These are phyloP conservation scores for Paramecium sexaurelia DNA, from an alignment of 73 alveolate species.

Conservation along the genomic window DNA sequence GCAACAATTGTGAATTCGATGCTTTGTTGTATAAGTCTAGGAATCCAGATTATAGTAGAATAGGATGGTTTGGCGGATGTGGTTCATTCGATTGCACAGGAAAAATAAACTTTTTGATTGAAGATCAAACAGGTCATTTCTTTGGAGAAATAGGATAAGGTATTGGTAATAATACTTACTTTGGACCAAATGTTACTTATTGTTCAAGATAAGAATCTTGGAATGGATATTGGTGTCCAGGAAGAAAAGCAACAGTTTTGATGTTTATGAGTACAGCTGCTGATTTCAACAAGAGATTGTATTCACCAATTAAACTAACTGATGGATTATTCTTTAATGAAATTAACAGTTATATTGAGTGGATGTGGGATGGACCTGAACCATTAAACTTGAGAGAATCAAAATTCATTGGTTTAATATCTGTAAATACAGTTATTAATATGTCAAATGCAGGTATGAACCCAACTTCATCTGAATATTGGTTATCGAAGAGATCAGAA, in stretches of 20 bases:
- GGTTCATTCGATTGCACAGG: slow-evolving; percentile 67
- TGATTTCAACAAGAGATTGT: slow-evolving; percentile 52
- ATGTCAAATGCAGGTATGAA: slow-evolving; percentile 39
- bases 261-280: slow-evolving; percentile 61
- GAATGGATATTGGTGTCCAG: slow-evolving; percentile 62
- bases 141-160: slow-evolving; percentile 39
- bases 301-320: slow-evolving; percentile 56
- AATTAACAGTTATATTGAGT: slow-evolving; percentile 47
- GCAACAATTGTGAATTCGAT: slow-evolving; percentile 37
- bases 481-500: slow-evolving; percentile 26
- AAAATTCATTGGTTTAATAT: slow-evolving; percentile 16
- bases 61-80: slow-evolving; percentile 71
- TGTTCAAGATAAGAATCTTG: not conserved
- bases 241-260: slow-evolving; percentile 34
- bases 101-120: slow-evolving; percentile 31
- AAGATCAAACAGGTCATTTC: slow-evolving; percentile 52
- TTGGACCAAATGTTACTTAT: slow-evolving; percentile 55
- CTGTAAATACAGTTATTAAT: slow-evolving; percentile 2
- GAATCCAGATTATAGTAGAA: not conserved
- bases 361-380: slow-evolving; percentile 67
- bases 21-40: not conserved
- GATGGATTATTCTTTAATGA: slow-evolving; percentile 61
- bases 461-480: slow-evolving; percentile 34
- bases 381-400: slow-evolving; percentile 67
- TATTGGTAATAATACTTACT: slow-evolving; percentile 35